phyloP scores from a whole-genome alignment of 176 grass and related monocot genomes.

The Poa pratensis region DNA sequence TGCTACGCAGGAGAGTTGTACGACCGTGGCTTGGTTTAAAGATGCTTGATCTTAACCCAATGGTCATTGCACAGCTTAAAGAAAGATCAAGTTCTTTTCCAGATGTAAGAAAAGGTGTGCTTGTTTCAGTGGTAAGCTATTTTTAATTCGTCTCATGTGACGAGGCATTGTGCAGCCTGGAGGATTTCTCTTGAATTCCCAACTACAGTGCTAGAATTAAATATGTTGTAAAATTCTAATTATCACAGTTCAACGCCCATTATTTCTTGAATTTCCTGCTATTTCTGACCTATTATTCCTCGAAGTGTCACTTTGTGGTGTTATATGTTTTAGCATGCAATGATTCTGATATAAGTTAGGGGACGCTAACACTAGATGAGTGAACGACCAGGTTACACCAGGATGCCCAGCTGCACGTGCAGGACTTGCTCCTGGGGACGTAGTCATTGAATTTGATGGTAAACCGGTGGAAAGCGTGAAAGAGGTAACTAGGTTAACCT shows the following conservation, averaged over 20 bases:
- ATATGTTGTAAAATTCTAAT: conserved; percentile 22
- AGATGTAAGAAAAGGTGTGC: conserved; percentile 68
- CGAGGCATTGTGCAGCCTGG: neutral
- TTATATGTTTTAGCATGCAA: conserved; percentile 4
- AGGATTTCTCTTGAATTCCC: neutral
- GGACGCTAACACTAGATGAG: conserved; percentile 26
- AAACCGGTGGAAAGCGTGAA: conserved; percentile 63
- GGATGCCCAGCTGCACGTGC: conserved; percentile 75
- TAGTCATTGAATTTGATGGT: conserved; percentile 73
- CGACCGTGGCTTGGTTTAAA: conserved; percentile 48
- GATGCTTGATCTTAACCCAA: conserved; percentile 83
- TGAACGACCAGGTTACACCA: conserved; percentile 73
- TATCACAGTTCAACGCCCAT: neutral
- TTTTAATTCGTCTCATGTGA: neutral
- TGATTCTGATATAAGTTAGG: conserved; percentile 8
- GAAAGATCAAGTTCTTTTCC: conserved; percentile 75
- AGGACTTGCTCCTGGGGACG: conserved; percentile 78
- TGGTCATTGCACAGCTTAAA: conserved; percentile 77
- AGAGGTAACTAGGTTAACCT: conserved; percentile 64
- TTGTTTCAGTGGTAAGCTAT: conserved; percentile 78
- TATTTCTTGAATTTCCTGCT: neutral
- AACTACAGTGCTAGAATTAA: neutral
- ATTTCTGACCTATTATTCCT: conserved; percentile 4
- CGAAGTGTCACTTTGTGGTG: neutral
- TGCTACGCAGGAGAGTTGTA: too few species aligned